Percentiles rank a stretch among this genome's conserved stretches.
These are phyloP conservation scores for Septoria linicola DNA, from an alignment of 2,329 filamentous ascomycete genomes.

Conservation along the genomic window DNA sequence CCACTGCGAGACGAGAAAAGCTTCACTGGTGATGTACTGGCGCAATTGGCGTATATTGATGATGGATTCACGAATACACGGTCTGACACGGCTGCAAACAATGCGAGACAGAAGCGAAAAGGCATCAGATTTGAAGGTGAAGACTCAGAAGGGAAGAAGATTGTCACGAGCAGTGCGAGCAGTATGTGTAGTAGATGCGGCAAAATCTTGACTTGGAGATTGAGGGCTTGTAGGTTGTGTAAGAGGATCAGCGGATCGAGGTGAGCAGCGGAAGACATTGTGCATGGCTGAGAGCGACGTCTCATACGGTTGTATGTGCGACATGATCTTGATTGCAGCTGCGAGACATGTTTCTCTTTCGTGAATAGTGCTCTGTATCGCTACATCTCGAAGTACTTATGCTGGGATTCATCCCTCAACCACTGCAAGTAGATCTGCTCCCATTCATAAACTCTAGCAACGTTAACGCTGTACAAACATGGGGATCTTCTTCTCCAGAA, in stretches of 20 bases:
- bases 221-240: conserved; percentile 8
- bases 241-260: conserved; percentile 5
- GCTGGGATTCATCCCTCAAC: too few relatives aligned
- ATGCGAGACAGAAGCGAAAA: not conserved
- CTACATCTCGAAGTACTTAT: not conserved
- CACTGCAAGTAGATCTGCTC: not conserved
- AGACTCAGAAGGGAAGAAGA: conserved; percentile 10
- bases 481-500: conserved; percentile 1
- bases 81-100: not conserved
- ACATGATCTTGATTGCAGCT: too few relatives aligned
- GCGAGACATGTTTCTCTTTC: not conserved
- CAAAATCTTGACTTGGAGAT: conserved; percentile 7
- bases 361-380: not conserved
- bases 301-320: not conserved
- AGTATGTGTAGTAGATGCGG: conserved; percentile 12
- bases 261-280: not conserved
- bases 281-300: not conserved
- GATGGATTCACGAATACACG: not conserved
- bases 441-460: not conserved
- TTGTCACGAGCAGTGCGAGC: conserved; percentile 8
- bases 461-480: not conserved
- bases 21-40: conserved; percentile 2
- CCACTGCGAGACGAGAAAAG: conserved; percentile 2
- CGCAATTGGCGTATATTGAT: conserved; percentile 1
- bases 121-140: conserved; percentile 7